phyloP scores from a whole-genome alignment of 805 yeast species.

The Zygosaccharomyces lentus region DNA sequence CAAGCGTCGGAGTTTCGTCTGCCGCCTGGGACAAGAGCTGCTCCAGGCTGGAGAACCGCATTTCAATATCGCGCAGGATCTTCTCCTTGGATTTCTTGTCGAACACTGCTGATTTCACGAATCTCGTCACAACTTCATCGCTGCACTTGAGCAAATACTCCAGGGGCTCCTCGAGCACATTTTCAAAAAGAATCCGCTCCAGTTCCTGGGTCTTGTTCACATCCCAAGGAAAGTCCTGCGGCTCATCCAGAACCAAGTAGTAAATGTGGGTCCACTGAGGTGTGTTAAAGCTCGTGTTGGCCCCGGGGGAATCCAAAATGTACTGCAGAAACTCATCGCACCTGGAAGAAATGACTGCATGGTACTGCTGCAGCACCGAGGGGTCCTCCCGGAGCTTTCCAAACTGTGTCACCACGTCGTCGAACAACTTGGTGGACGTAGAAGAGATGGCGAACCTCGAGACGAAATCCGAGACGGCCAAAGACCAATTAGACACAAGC shows the following conservation, averaged over 20 bases:
- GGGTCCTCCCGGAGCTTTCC: constrained; percentile 4
- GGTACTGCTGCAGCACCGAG: constrained; percentile 2
- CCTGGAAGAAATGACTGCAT: constrained; percentile 11
- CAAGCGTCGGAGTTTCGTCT: background rate
- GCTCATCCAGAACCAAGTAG: constrained; percentile 11
- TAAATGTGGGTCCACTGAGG: constrained; percentile 23
- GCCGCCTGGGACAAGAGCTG: background rate
- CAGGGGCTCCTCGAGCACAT: constrained; percentile 15
- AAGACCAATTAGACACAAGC: constrained; percentile 25
- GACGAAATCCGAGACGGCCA: constrained; percentile 22
- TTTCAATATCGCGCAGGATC: constrained; percentile 9
- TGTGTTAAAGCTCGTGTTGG: constrained; percentile 12
- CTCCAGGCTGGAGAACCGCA: constrained; percentile 9
- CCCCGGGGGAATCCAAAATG: constrained; percentile 12
- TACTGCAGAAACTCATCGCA: constrained; percentile 14
- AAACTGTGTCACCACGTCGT: constrained; percentile 17
- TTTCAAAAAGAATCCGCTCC: constrained; percentile 12
- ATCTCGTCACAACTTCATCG: constrained; percentile 12
- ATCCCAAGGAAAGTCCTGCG: constrained; percentile 16
- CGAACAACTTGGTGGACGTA: constrained; percentile 15
- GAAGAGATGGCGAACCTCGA: constrained; percentile 18
- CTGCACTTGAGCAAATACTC: constrained; percentile 10
- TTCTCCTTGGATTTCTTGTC: constrained; percentile 11
- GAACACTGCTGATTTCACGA: constrained; percentile 13
- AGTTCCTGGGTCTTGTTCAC: constrained; percentile 1